A percentile compares a stretch with the other conserved stretches of the same genome.
phyloP scores from a whole-genome alignment of 108 stramenopile genomes.

The Bacterosira constricta region DNA sequence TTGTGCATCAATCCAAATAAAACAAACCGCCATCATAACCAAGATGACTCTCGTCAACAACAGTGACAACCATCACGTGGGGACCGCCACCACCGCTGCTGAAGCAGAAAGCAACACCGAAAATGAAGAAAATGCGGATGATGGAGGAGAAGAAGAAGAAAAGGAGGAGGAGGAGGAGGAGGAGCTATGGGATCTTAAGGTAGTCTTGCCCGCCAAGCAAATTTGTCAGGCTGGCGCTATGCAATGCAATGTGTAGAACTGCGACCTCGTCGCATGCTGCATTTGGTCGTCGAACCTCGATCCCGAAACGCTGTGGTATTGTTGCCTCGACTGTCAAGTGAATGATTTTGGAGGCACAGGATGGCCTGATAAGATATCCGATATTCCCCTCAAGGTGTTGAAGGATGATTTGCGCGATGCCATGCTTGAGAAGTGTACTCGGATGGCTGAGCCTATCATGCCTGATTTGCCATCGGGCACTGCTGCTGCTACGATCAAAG shows the following conservation, averaged over 20 bases:
- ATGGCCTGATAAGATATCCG: constrained; percentile 28
- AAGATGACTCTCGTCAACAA: too few relatives aligned
- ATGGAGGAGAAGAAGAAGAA: too few relatives aligned
- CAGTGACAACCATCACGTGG: too few relatives aligned
- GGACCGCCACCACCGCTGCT: too few relatives aligned
- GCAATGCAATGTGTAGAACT: constrained; percentile 12
- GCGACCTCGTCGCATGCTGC: constrained; percentile 41
- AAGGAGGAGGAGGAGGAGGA: constrained; percentile 41
- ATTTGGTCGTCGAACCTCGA: constrained; percentile 54
- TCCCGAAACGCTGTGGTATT: constrained; percentile 62
- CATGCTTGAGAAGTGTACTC: constrained; percentile 16
- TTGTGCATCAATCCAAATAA: too few relatives aligned
- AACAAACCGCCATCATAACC: too few relatives aligned
- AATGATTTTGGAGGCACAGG: constrained; percentile 54
- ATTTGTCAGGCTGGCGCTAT: constrained; percentile 9
- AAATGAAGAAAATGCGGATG: too few relatives aligned
- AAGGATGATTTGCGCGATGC: constrained; percentile 1
- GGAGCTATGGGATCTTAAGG: constrained; percentile 61
- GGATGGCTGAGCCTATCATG: background rate
- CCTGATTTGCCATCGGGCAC: constrained; percentile 15
- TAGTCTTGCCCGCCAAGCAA: constrained; percentile 20
- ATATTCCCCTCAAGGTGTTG: constrained; percentile 23
- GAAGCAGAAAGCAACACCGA: too few relatives aligned
- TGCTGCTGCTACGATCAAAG: background rate
- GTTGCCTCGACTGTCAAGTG: constrained; percentile 62